Conservation (phyloP, 2,329 filamentous ascomycete species). For the Bisporella sp. region DNA sequence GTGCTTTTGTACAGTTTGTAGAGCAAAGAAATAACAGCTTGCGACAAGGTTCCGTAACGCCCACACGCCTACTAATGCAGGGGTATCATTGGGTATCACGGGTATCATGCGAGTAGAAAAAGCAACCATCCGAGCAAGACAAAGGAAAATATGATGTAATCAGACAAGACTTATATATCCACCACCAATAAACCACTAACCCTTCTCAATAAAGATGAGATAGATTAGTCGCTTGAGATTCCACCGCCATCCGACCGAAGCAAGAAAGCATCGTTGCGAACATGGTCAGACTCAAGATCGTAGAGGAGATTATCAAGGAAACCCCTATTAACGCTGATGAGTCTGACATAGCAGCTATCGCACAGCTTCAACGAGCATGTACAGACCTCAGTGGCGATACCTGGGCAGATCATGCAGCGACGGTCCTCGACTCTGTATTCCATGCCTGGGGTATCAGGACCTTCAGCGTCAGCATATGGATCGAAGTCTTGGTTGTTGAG, state of each 20-base stretch:
- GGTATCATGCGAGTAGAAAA: too few relatives aligned
- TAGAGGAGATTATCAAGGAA: conserved; percentile 1
- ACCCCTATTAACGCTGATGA: background rate
- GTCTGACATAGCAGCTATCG: background rate
- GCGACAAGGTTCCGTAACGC: too few relatives aligned
- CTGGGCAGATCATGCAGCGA: conserved; percentile 1
- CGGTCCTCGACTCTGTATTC: background rate
- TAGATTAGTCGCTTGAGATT: background rate
- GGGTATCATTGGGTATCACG: too few relatives aligned
- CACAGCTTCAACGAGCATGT: background rate
- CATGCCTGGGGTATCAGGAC: background rate
- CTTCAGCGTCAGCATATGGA: background rate
- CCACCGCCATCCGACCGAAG: background rate
- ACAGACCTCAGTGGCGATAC: background rate
- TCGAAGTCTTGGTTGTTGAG: background rate
- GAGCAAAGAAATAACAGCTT: too few relatives aligned
- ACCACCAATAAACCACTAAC: too few relatives aligned
- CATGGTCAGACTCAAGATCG: background rate
- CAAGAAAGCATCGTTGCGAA: conserved; percentile 1
- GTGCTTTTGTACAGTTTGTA: too few relatives aligned
- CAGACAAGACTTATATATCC: too few relatives aligned
- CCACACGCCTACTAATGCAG: too few relatives aligned
- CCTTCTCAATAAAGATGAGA: too few relatives aligned
- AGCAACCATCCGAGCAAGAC: too few relatives aligned
- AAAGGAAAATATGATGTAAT: too few relatives aligned